phyloP scores from a whole-genome alignment of 1,284 basidiomycete species.

The Cutaneotrichosporon arboriforme region DNA sequence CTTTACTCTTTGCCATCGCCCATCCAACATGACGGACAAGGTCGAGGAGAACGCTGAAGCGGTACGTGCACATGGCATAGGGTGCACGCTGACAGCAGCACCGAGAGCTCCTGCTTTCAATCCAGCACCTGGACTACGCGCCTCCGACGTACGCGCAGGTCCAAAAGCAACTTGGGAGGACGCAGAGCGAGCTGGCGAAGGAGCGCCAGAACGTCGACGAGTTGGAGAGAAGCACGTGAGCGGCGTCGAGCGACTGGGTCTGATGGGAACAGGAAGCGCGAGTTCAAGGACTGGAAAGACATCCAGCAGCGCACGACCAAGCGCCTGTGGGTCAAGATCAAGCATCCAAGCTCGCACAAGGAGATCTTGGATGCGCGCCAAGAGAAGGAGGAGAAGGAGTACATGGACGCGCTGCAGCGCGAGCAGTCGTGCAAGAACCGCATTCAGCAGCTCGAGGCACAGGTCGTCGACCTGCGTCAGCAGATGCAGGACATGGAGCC shows the following conservation, averaged over 20 bases:
- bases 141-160: slow-evolving; percentile 18
- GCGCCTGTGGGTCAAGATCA: slow-evolving; percentile 22
- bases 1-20: no score
- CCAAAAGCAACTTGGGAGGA: slow-evolving; percentile 10
- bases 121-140: slow-evolving; percentile 22
- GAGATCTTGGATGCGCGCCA: slow-evolving; percentile 14
- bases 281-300: slow-evolving; percentile 22
- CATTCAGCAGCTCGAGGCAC: slow-evolving; percentile 16
- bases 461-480: slow-evolving; percentile 8
- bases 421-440: slow-evolving; percentile 19
- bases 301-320: slow-evolving; percentile 21
- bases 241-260: not conserved
- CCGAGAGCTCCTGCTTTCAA: slow-evolving; percentile 16
- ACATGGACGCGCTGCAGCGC: slow-evolving; percentile 20
- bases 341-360: slow-evolving; percentile 12
- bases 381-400: slow-evolving; percentile 25
- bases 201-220: slow-evolving; percentile 12
- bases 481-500: slow-evolving; percentile 11
- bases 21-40: not conserved
- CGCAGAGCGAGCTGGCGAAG: slow-evolving; percentile 7
- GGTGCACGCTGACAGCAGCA: slow-evolving; percentile 11
- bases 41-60: not conserved
- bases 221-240: slow-evolving; percentile 15
- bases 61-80: not conserved
- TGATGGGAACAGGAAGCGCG: slow-evolving; percentile 8